phyloP scores from a whole-genome alignment of 495 filamentous ascomycete species.

The Penicillium manginii region DNA sequence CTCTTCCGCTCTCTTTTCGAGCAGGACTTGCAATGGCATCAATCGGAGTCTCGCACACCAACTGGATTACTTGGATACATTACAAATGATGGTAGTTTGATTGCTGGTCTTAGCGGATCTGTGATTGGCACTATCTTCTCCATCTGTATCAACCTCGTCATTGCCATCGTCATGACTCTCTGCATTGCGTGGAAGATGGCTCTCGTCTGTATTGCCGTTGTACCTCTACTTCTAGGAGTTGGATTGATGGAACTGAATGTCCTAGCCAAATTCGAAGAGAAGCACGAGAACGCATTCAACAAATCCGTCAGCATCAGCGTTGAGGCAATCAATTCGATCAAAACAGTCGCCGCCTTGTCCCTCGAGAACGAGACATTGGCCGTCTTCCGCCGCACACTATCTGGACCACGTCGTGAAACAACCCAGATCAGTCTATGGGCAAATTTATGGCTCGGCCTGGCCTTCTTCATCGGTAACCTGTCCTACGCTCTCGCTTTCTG shows the following conservation, averaged over 20 bases:
- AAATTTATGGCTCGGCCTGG: slow-evolving; percentile 57
- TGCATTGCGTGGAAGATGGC: slow-evolving; percentile 51
- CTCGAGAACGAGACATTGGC: slow-evolving; percentile 47
- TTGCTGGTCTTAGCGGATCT: slow-evolving; percentile 52
- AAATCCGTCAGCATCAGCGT: slow-evolving; percentile 54
- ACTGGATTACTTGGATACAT: slow-evolving; percentile 52
- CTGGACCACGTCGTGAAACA: slow-evolving; percentile 52
- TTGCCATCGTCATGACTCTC: slow-evolving; percentile 45
- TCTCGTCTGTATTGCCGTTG: slow-evolving; percentile 42
- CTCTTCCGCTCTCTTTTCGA: slow-evolving; percentile 55
- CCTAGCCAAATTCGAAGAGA: slow-evolving; percentile 58
- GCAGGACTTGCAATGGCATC: slow-evolving; percentile 60
- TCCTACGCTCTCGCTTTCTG: slow-evolving; percentile 70
- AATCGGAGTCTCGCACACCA: slow-evolving; percentile 49
- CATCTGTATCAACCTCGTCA: slow-evolving; percentile 46
- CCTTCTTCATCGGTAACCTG: slow-evolving; percentile 54
- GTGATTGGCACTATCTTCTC: slow-evolving; percentile 52
- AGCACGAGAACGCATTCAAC: slow-evolving; percentile 58
- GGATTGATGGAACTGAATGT: slow-evolving; percentile 58
- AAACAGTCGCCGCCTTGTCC: slow-evolving; percentile 56
- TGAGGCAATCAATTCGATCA: slow-evolving; percentile 57
- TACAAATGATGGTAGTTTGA: slow-evolving; percentile 51
- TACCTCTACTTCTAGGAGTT: slow-evolving; percentile 47
- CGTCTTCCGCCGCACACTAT: slow-evolving; percentile 42
- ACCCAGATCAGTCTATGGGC: slow-evolving; percentile 48